Evolutionary conservation across 169 alveolate genomes (phyloP), one percentile per base, ranked within the genome.

Genomic region (Blepharisma undulans): DNA sequence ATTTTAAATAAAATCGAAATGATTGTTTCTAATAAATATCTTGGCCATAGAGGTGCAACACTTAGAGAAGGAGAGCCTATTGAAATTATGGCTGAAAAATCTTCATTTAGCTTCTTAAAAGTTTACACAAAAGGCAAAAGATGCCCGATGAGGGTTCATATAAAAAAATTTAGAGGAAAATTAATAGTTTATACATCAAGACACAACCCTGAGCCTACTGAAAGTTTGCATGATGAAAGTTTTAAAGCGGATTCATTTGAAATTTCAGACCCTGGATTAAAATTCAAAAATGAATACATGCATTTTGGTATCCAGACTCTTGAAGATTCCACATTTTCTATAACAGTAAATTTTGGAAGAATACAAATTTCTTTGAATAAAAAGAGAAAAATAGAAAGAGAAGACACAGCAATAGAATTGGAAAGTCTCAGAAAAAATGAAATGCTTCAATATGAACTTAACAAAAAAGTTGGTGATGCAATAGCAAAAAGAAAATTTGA

Each of bases 1-100:
- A n/a, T 79, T n/a, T n/a, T 79, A n/a, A 33, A 79, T 76, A 79
- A 33, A 79, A n/a, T 79, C 29, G 87, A 79, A n/a, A 79, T 30
- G 36, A 32, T 79, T 30, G 61, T 33, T 79, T 33, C 36, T 0
- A 79, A 27, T n/a, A 79, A 79, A 79, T n/a, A 22, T 33, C 27
- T 79, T n/a, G 36, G 61, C 14, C 76, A 79, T 32, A 79, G 61
- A 32, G 34, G 34, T 4, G 87, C 34, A n/a, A 33, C 66, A 10
- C 66, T 79, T n/a, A 79, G 61, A 79, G 87, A 79, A 79, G 66
- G 66, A 1, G 30, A 79, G 25, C 72, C 66, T 8, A 29, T 79
- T 2, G 87, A 79, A 79, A 30, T 29, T 3, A 48, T 48, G 66
- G 66, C 66, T 5, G 34, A 27, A 33, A 12, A n/a, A 29, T 22